Base-by-base conservation (phyloP, 2,329 filamentous ascomycete species). In the Mollisia scopiformis region DNA sequence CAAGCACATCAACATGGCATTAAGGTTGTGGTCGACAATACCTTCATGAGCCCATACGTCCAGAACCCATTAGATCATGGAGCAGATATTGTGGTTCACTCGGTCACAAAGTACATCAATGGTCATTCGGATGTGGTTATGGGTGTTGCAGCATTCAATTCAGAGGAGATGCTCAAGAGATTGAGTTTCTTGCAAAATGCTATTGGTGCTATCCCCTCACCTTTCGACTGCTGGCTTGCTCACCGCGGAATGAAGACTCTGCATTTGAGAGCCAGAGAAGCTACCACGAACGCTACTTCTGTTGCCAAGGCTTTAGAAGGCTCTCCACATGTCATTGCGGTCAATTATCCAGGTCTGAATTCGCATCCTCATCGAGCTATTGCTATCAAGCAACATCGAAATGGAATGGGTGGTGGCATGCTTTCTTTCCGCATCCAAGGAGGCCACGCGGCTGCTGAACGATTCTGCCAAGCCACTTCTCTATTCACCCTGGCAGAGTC, bases 61-160 rank as follows among this genome's bases (percentile, higher is more conserved):
- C 95, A 99, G 80, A 98, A 97, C 78, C 95, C 95, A 3, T 87
- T 99, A 58, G 89, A 96, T 74, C 92, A 94, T 75, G 95, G 95
- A 69, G 95, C 95, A 69, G 95, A 99, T 77, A 93, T 98, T 66
- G 94, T 98, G 68, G 90, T 98, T 46, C 94, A 98, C 83, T 93
- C 89, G 58, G 95, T 99, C 58, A 99, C 95, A 47, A 99, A 99
- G 80, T 99, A 98, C 80, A 98, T 99, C 81, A 98, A 98, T 76
- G 95, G 95, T 54, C 95, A 99, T 81, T 85, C 88, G 75, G 95
- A 99, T 76, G 95, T 99, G 8, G 88, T 98, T 71, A 99, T 99
- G 95, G 95, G 95, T 67, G 90, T 95, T 30, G 94, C 93, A 50
- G 95, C 95, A 54, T 96, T 96, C 85, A 98, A 97, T 84, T 91